phyloP scores from a whole-genome alignment of 2,329 filamentous ascomycete species.

The Alternaria ethzedia region DNA sequence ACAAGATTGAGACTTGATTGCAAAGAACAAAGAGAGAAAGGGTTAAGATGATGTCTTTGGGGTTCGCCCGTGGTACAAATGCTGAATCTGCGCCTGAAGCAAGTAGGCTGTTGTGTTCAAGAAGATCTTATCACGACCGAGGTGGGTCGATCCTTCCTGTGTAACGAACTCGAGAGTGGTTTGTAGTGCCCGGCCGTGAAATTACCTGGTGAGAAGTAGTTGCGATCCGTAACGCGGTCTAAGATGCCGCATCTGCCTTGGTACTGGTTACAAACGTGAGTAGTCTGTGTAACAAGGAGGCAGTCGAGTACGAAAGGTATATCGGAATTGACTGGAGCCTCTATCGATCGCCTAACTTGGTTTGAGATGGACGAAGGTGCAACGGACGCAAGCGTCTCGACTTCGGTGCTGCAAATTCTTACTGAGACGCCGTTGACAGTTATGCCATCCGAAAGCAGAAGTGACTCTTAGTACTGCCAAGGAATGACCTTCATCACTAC shows the following conservation, averaged over 20 bases:
- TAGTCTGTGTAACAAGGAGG: not conserved
- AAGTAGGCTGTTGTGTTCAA: not conserved
- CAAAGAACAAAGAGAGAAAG: not conserved
- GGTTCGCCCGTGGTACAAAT: not conserved
- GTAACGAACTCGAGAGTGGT: not conserved
- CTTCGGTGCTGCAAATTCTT: not conserved
- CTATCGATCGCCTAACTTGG: not conserved
- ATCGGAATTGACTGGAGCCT: not conserved
- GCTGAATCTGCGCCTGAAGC: not conserved
- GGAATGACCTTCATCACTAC: not conserved
- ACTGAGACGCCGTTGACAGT: not conserved
- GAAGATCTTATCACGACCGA: not conserved
- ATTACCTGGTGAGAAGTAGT: not conserved
- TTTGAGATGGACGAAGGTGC: not conserved
- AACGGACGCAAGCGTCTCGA: not conserved
- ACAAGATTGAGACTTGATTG: not conserved
- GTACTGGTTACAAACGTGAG: constrained; percentile 3
- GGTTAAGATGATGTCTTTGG: not conserved
- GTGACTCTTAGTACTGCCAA: not conserved
- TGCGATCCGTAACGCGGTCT: not conserved
- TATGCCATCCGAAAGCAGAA: not conserved
- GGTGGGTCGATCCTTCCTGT: not conserved
- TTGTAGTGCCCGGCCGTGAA: not conserved
- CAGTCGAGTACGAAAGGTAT: not conserved
- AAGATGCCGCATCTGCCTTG: not conserved